Base-by-base conservation (phyloP, 805 yeast genomes). In the Sugiyamaella lignohabitans region DNA sequence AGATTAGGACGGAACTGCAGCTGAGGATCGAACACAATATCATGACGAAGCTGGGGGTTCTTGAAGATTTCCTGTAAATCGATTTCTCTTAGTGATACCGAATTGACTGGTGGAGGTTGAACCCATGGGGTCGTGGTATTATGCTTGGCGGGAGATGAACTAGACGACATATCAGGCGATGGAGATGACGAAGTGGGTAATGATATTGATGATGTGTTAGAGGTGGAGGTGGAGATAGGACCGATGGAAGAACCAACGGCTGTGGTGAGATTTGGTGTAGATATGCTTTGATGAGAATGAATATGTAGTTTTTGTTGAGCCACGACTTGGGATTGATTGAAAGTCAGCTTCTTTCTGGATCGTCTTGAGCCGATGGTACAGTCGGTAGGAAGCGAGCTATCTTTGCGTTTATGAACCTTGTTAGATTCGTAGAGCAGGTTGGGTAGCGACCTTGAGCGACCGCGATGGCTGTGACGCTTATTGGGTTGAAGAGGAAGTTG, bases 41-140 rank as follows among this genome's bases (percentile, higher is more conserved):
- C 98, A 64, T 89, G 98, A 53, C 98, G 76, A 47, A 89, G 70
- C 63, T 87, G 96, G 2, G 96, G 96, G 65, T 89, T 89, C 60
- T 85, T 86, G 55, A 89, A 72, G 45, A 91, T 89, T 60, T 87
- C 95, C 52, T 84, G 84, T 40, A 89, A 67, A 59, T 89, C 97
- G 49, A 89, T 84, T 62, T 87, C 96, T 56, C 82, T 80, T 54
- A 89, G 72, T 27, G 87, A 79, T 59, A 82, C 88, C 42, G 86
- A 67, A 65, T 84, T 85, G 40, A 86, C 86, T 1, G 96, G 96
- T 2, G 96, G 96, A 4, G 55, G 57, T 75, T 2, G 82, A 73
- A 47, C 34, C 38, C 44, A 48, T 8, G 32, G 32, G 32, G 32
- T 8, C 11, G 32, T 27, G 14, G 32, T 27, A 27, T 27, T 27